Evolutionary conservation across 371 early-diverging fungal species (phyloP), one percentile per base, ranked within the genome.

Genomic region (Apophysomyces elegans): DNA sequence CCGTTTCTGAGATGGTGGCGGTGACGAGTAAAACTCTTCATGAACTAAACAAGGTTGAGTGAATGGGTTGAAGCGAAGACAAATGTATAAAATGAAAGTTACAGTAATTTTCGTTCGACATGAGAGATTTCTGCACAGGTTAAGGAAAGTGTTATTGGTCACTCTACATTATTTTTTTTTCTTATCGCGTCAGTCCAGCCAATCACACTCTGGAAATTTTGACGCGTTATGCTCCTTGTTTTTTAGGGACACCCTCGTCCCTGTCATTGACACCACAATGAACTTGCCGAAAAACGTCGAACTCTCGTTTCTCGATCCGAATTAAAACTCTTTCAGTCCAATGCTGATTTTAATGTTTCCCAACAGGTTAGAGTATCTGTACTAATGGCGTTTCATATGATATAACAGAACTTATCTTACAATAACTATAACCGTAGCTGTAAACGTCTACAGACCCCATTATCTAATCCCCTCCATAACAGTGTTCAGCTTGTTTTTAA

Each of bases 71-170:
- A n/a, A 50, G 21, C 9, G 2, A 7, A 16, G 21, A 50, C 3
- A 13, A 41, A 41, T 11, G 41, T 1, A 41, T 11, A 2, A 41
- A 41, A 41, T 8, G 41, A 41, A 41, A 41, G 41, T 50, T 50
- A 50, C 54, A 50, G 21, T 50, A 50, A 50, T 50, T 50, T 50
- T 50, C 54, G 21, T 50, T 50, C 21, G 54, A 50, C 54, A 50
- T 50, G 16, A 26, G 21, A 8, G 54, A 9, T 16, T 21, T 50
- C 21, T 50, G 54, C 21, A 50, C 9, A 50, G 21, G 21, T 26
- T 26, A 11, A 21, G 8, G 21, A 21, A 21, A 21, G 16, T 12
- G 6, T 5, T n/a, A 21, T 21, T n/a, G 54, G 54, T 21, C n/a
- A 21, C 16, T 9, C 9, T 9, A 50, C 21, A 9, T 26, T 50